These are phyloP conservation scores for Dendrobium catenatum DNA, from an alignment of 106 monocot species.

Conservation along the genomic window DNA sequence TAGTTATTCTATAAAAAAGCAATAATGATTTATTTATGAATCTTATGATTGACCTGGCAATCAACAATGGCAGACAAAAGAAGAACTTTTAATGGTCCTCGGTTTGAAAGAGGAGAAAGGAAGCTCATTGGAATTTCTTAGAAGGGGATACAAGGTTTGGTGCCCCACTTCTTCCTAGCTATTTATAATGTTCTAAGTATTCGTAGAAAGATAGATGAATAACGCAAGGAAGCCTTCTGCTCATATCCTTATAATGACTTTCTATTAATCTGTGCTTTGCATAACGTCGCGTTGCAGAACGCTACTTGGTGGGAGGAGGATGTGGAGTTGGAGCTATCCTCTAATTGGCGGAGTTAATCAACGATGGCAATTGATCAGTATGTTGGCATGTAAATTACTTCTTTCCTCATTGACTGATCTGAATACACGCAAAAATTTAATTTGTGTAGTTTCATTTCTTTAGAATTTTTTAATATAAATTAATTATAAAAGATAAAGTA, in stretches of 20 bases:
- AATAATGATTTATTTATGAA: not conserved
- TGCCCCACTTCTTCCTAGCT: not conserved
- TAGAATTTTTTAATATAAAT: too few species aligned
- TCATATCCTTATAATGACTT: not conserved
- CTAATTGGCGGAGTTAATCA: constrained; percentile 79
- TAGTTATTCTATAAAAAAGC: not conserved
- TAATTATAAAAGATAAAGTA: too few species aligned
- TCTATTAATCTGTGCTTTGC: not conserved
- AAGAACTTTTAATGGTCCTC: constrained; percentile 86
- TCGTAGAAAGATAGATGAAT: not conserved
- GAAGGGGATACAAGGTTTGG: constrained; percentile 92
- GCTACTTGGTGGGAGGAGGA: constrained; percentile 99
- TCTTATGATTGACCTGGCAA: not conserved
- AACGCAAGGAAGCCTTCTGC: too few species aligned
- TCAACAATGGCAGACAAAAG: constrained; percentile 54
- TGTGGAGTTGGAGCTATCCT: constrained; percentile 72
- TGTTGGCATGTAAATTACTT: not conserved
- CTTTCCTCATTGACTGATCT: too few species aligned
- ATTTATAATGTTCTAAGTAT: not conserved
- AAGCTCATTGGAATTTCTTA: constrained; percentile 91
- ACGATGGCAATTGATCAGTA: not conserved
- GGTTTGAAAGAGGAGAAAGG: constrained; percentile 95
- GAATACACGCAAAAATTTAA: too few species aligned
- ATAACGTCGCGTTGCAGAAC: constrained; percentile 37
- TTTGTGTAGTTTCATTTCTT: too few species aligned